Conservation (phyloP, 2,329 filamentous ascomycete genomes). For the Monilinia polystroma region DNA sequence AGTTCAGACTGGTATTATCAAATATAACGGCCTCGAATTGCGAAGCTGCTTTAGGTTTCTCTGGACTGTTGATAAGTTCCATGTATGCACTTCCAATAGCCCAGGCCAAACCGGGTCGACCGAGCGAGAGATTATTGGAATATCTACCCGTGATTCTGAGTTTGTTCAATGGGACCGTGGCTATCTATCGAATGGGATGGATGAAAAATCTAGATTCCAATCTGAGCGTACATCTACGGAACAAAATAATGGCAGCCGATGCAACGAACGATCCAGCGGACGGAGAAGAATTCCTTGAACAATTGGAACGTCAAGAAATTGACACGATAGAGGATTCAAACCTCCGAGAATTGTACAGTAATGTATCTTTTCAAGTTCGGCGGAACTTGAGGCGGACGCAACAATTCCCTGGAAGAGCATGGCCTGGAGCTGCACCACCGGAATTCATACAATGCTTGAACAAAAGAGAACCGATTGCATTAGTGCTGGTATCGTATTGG, state of each 20-base stretch:
- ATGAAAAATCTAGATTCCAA: slow-evolving; percentile 7
- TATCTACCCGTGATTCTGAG: slow-evolving; percentile 7
- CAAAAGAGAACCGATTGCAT: slow-evolving; percentile 17
- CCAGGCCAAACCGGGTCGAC: background rate
- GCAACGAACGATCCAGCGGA: background rate
- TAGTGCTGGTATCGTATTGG: slow-evolving; percentile 18
- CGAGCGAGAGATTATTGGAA: slow-evolving; percentile 5
- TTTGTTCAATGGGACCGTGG: slow-evolving; percentile 18
- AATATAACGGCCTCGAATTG: slow-evolving; percentile 6
- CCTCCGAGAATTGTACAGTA: slow-evolving; percentile 2
- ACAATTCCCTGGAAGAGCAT: slow-evolving; percentile 6
- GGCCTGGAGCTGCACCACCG: slow-evolving; percentile 8
- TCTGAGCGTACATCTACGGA: background rate
- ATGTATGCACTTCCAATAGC: slow-evolving; percentile 19
- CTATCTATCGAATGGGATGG: slow-evolving; percentile 19
- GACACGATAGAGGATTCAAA: background rate
- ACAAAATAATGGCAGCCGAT: slow-evolving; percentile 1
- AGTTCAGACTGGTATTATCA: background rate
- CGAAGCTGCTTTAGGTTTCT: slow-evolving; percentile 16
- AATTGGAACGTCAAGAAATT: slow-evolving; percentile 4
- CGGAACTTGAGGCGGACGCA: slow-evolving; percentile 12
- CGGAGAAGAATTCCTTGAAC: slow-evolving; percentile 9
- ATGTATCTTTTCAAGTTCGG: slow-evolving; percentile 1
- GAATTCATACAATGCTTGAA: slow-evolving; percentile 13
- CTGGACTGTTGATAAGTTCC: slow-evolving; percentile 13